Percentiles rank a stretch among this genome's conserved stretches.
phyloP scores from a whole-genome alignment of 176 grass and related monocot species.

The Lolium rigidum region DNA sequence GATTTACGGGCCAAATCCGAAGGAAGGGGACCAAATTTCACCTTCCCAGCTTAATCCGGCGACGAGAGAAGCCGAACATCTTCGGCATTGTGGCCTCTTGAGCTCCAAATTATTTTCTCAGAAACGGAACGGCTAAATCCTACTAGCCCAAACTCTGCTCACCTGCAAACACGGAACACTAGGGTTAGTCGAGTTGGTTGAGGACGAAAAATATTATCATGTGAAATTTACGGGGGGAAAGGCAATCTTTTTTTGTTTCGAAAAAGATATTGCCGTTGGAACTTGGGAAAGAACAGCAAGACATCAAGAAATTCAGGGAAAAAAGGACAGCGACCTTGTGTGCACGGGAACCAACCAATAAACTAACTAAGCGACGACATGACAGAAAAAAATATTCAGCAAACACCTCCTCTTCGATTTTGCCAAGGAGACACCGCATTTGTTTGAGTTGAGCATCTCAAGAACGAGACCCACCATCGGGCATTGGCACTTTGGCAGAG shows the following conservation, averaged over 20 bases:
- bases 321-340: constrained; percentile 7
- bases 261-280: constrained; percentile 41
- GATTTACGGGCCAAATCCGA: background rate
- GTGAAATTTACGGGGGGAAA: constrained; percentile 28
- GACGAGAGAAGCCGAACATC: constrained; percentile 94
- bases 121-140: background rate
- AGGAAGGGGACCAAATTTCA: constrained; percentile 37
- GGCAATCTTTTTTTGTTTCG: constrained; percentile 17
- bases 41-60: constrained; percentile 91
- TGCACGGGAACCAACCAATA: constrained; percentile 20
- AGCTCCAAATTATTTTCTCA: background rate
- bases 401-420: background rate
- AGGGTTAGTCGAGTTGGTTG: constrained; percentile 46
- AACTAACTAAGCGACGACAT: background rate
- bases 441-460: constrained; percentile 40
- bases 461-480: constrained; percentile 38
- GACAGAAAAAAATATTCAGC: constrained; percentile 13
- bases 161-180: constrained; percentile 45
- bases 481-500: constrained; percentile 18
- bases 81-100: constrained; percentile 72
- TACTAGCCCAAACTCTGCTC: constrained; percentile 31
- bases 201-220: background rate
- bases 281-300: constrained; percentile 55
- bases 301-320: constrained; percentile 34
- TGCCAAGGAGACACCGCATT: constrained; percentile 21